Evolutionary conservation across 768 basidiomycete genomes (phyloP).

Genomic region (Neoboletus brunneissimus): DNA sequence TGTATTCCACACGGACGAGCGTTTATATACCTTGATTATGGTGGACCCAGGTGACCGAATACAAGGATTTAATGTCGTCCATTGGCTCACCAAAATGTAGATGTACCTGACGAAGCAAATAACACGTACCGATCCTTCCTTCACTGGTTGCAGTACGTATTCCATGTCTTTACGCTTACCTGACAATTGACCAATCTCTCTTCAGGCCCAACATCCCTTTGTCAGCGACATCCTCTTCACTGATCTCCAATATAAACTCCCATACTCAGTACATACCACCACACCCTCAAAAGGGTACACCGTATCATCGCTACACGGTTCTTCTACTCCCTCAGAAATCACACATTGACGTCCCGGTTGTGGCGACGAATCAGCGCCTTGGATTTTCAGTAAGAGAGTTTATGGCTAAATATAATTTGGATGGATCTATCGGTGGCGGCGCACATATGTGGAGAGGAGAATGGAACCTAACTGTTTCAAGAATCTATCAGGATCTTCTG

Average conservation of each 20-base stretch:
- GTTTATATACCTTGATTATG: slow-evolving; percentile 85
- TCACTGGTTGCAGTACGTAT: slow-evolving; percentile 80
- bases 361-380: slow-evolving; percentile 46
- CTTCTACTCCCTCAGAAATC: slow-evolving; percentile 72
- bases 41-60: slow-evolving; percentile 72
- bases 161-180: background rate
- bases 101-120: slow-evolving; percentile 74
- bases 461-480: slow-evolving; percentile 65
- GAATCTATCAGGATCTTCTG: slow-evolving; percentile 63
- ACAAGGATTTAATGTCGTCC: slow-evolving; percentile 4
- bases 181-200: background rate
- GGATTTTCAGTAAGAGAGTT: slow-evolving; percentile 71
- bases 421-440: slow-evolving; percentile 60
- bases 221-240: slow-evolving; percentile 48
- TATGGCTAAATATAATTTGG: slow-evolving; percentile 49
- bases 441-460: slow-evolving; percentile 81
- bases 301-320: slow-evolving; percentile 85
- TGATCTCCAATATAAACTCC: slow-evolving; percentile 41
- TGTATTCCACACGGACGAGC: slow-evolving; percentile 76
- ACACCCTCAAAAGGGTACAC: slow-evolving; percentile 85
- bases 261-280: slow-evolving; percentile 86
- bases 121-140: slow-evolving; percentile 68
- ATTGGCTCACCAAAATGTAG: slow-evolving; percentile 37
- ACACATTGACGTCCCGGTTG: slow-evolving; percentile 41
- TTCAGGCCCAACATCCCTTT: slow-evolving; percentile 79